These are phyloP conservation scores for Boehmeria nivea DNA, from an alignment of 306 rosid species.

Conservation along the genomic window DNA sequence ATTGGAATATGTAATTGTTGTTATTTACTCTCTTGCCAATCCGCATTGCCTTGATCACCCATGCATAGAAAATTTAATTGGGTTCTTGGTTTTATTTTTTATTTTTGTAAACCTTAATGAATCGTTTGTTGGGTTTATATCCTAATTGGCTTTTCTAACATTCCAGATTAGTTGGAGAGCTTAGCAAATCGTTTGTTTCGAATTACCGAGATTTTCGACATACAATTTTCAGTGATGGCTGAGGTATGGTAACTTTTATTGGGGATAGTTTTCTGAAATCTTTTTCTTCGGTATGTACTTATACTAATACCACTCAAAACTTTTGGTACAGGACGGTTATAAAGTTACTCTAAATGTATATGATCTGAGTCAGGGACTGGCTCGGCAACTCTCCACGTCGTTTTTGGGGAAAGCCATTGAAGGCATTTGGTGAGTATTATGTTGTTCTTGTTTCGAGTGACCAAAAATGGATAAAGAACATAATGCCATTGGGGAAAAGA, in stretches of 20 bases:
- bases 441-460: neutral
- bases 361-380: constrained; percentile 94
- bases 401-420: constrained; percentile 90
- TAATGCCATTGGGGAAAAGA: no score
- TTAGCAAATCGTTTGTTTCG: no score
- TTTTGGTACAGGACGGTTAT: constrained; percentile 64
- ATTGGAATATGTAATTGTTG: no score
- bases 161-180: no score
- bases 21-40: no score
- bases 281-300: neutral
- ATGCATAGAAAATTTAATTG: no score
- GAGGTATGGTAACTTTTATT: no score
- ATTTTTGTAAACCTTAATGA: no score
- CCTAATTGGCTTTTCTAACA: no score
- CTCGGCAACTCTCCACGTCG: constrained; percentile 66
- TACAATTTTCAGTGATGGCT: constrained; percentile 40
- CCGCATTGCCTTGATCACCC: no score
- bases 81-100: no score
- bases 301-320: neutral
- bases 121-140: no score
- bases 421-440: constrained; percentile 70
- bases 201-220: neutral
- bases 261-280: neutral
- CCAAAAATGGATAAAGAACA: neutral
- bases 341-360: constrained; percentile 72